phyloP scores from a whole-genome alignment of 768 basidiomycete genomes.

The Russula dissimulans region DNA sequence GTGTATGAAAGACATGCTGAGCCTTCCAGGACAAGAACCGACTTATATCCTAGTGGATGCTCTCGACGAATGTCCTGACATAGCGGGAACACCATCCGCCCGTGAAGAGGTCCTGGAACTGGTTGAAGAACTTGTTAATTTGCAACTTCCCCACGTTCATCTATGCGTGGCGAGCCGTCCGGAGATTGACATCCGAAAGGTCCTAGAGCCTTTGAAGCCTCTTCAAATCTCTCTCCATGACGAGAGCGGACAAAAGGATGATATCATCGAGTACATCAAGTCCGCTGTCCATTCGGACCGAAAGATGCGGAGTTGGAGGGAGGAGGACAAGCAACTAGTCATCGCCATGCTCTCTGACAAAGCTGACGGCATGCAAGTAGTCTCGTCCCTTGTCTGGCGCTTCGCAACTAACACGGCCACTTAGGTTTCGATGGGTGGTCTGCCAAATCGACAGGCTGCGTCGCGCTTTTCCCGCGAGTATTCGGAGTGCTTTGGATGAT shows the following conservation, averaged over 20 bases:
- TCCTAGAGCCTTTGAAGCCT: not conserved
- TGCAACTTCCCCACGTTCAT: not conserved
- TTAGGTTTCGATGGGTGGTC: slow-evolving; percentile 6
- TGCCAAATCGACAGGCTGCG: slow-evolving; percentile 2
- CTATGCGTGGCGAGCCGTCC: not conserved
- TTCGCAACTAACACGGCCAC: not conserved
- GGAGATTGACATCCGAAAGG: not conserved
- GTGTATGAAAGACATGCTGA: not conserved
- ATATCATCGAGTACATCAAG: not conserved
- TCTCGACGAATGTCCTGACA: not conserved
- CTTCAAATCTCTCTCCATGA: not conserved
- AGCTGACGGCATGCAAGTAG: slow-evolving; percentile 8
- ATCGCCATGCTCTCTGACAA: not conserved
- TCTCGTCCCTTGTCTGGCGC: too few species aligned
- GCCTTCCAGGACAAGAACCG: not conserved
- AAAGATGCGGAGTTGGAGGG: not conserved
- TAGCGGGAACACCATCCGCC: not conserved
- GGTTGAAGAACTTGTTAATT: not conserved
- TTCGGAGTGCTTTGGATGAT: not conserved
- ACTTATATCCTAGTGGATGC: not conserved
- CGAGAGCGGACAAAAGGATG: not conserved
- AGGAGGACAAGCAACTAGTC: not conserved
- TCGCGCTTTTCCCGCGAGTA: not conserved
- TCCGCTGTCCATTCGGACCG: not conserved
- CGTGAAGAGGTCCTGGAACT: not conserved